A percentile compares a stretch with the other conserved stretches of the same genome.
phyloP scores from a whole-genome alignment of 768 basidiomycete species.

The Dendrothele bispora region DNA sequence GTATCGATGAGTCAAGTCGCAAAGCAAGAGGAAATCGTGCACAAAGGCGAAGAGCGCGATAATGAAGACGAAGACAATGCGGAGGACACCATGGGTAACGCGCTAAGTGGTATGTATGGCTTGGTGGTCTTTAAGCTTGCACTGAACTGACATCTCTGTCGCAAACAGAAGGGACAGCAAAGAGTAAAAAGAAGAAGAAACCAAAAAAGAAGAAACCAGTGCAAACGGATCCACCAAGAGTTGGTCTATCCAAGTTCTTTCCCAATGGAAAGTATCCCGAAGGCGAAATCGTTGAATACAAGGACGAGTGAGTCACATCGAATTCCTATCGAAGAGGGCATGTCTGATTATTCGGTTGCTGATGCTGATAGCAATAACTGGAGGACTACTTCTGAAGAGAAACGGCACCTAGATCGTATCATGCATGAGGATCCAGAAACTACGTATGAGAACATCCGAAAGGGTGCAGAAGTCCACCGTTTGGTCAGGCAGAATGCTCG shows the following conservation, averaged over 20 bases:
- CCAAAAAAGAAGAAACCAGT: slow-evolving; percentile 78
- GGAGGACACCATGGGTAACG: too few relatives aligned
- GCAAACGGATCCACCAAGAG: slow-evolving; percentile 88
- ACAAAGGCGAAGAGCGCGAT: too few relatives aligned
- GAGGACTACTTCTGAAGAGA: slow-evolving; percentile 89
- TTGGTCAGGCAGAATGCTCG: slow-evolving; percentile 83
- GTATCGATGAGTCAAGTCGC: too few relatives aligned
- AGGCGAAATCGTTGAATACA: slow-evolving; percentile 90
- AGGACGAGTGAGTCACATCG: slow-evolving; percentile 71
- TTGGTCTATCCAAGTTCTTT: slow-evolving; percentile 89
- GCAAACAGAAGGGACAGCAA: too few relatives aligned
- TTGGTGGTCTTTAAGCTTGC: too few relatives aligned
- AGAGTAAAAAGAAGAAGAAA: slow-evolving; percentile 96
- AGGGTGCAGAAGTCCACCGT: slow-evolving; percentile 91
- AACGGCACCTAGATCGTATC: slow-evolving; percentile 76
- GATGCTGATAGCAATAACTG: slow-evolving; percentile 69
- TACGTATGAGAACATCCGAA: slow-evolving; percentile 88
- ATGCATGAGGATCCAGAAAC: slow-evolving; percentile 76
- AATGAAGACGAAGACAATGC: too few relatives aligned
- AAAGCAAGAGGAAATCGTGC: too few relatives aligned
- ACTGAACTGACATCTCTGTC: too few relatives aligned
- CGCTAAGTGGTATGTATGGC: too few relatives aligned
- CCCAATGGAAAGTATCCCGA: slow-evolving; percentile 85
- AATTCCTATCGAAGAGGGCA: too few relatives aligned
- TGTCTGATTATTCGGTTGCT: slow-evolving; percentile 1